These are phyloP conservation scores for Trichoderma simmonsii DNA, from an alignment of 2,329 filamentous ascomycete genomes.

Conservation along the genomic window DNA sequence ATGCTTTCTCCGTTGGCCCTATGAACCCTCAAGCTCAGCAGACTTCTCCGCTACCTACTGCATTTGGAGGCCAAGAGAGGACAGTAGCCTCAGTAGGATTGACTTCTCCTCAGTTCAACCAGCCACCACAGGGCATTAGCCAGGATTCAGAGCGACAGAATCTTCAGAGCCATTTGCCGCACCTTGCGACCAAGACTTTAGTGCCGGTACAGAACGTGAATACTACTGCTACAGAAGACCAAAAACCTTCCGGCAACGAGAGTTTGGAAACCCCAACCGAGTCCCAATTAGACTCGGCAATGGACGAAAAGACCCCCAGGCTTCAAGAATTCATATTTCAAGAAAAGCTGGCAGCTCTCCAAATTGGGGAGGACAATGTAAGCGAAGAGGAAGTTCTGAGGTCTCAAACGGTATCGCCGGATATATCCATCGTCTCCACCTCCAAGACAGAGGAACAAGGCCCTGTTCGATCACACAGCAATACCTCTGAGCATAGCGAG, in stretches of 20 bases:
- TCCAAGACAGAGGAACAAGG: constrained; percentile 6
- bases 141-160: background rate
- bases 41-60: background rate
- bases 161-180: background rate
- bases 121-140: background rate
- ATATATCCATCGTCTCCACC: constrained; percentile 15
- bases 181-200: background rate
- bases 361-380: background rate
- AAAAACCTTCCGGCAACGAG: background rate
- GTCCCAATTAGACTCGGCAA: background rate
- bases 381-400: constrained; percentile 4
- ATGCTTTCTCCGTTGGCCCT: background rate
- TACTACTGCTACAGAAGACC: background rate
- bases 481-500: background rate
- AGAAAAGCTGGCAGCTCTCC: background rate
- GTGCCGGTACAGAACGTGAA: background rate
- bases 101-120: background rate
- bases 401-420: constrained; percentile 16
- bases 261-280: background rate
- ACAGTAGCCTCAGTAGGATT: background rate
- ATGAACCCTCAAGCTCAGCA: background rate
- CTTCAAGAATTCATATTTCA: background rate
- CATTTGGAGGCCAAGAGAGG: background rate
- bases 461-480: background rate
- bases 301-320: background rate